Base-by-base conservation (phyloP, 164 flowering plant species). In the Chloranthus sessilifolius region DNA sequence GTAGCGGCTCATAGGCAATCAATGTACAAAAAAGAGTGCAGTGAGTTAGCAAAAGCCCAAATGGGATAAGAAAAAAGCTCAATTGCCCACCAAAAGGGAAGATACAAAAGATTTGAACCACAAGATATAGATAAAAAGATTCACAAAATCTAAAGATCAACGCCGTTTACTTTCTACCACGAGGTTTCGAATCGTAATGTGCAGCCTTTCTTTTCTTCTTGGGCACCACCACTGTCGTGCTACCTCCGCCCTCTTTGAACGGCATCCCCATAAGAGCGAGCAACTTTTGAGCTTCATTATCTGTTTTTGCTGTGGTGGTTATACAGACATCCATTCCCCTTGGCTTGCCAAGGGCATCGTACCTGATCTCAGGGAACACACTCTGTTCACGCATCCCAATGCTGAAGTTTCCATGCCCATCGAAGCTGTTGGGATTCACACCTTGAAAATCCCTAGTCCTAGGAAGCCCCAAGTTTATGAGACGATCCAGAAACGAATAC, bases 181-280 rank as follows among this genome's bases (percentile, higher is more conserved):
- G 43, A 5, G 52, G 43, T 60, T 61, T 87, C 0, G 85, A 47
- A 48, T 71, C 82, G 33, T 83, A 91, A 57, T 88, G 96, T 56
- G 77, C 90, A 28, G 75, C 49, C 72, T 74, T 91, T 38, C 71
- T 64, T n/a, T 88, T 80, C 74, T 83, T 88, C 85, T 92, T 92
- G 84, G 83, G 88, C 62, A 76, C 73, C 27, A 65, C 45, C 35
- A 62, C 11, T 1, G 48, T 47, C 0, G 74, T 26, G 1, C 68
- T 42, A 8, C 75, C 78, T 3, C 70, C 67, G 45, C 92, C 85
- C 53, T 79, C 90, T 66, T 82, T 74, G 63, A 88, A 86, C 0
- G 99, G 99, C 97, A 92, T 92, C n/a, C 99, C 99, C 89, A 88
- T 76, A 20, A 86, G 95, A 49, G 94, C 67, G 42, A 88, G 74